A percentile compares a stretch with the other conserved stretches of the same genome.
Evolutionary conservation across 306 rosid species (phyloP).

Genomic region (Cyclanthera cordifolia): DNA sequence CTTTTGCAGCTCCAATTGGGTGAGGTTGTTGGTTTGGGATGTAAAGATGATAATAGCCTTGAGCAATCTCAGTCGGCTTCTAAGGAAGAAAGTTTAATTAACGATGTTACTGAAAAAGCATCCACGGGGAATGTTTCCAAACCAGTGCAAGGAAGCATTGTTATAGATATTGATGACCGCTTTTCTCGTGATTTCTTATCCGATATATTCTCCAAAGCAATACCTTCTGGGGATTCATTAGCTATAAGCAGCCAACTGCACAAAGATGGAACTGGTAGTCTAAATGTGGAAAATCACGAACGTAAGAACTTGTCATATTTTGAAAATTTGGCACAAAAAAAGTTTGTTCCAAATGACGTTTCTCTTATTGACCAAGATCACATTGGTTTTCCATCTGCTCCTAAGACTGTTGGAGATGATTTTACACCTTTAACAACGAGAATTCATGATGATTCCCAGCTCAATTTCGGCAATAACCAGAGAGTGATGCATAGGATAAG

Average conservation of each 20-base stretch:
- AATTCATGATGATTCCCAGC: conserved; percentile 31
- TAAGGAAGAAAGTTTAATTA: conserved; percentile 23
- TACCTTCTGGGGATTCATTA: conserved; percentile 47
- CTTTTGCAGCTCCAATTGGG: conserved; percentile 30
- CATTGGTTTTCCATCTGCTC: conserved; percentile 33
- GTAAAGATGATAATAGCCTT: conserved; percentile 17
- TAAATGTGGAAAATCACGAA: conserved; percentile 68
- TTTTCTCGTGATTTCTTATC: conserved; percentile 77
- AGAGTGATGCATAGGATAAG: conserved; percentile 31
- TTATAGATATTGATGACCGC: conserved; percentile 71
- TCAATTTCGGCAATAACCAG: conserved; percentile 32
- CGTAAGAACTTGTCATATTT: conserved; percentile 81
- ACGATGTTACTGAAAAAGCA: conserved; percentile 30
- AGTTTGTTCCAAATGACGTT: conserved; percentile 40
- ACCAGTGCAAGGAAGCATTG: conserved; percentile 56
- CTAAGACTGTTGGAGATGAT: conserved; percentile 36
- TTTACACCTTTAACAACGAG: conserved; percentile 26
- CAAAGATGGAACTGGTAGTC: conserved; percentile 68
- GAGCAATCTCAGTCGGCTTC: conserved; percentile 24
- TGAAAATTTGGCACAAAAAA: conserved; percentile 75
- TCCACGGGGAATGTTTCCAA: conserved; percentile 28
- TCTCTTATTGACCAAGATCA: conserved; percentile 77
- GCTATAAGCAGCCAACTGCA: conserved; percentile 40
- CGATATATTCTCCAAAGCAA: conserved; percentile 82
- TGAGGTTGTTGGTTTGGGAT: conserved; percentile 25